Conservation (phyloP, 441 rosid genomes). For the Lepidium campestre region DNA sequence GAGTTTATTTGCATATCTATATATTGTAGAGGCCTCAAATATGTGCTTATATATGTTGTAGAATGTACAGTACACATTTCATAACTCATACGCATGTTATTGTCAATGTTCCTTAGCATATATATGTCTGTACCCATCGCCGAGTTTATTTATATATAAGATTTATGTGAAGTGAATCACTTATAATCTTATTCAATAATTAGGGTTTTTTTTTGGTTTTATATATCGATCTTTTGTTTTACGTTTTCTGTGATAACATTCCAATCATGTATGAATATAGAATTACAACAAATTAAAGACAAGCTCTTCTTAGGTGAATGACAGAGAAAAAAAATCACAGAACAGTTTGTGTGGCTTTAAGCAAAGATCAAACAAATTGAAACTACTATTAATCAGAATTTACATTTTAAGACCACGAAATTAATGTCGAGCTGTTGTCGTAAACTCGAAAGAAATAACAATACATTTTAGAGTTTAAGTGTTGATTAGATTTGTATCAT, state of each 20-base stretch:
- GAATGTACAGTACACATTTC: slow-evolving; percentile 12
- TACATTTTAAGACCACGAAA: background rate
- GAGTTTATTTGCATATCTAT: slow-evolving; percentile 6
- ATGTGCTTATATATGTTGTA: slow-evolving; percentile 8
- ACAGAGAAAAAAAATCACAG: background rate
- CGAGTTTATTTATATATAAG: slow-evolving; percentile 7
- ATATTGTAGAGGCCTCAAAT: slow-evolving; percentile 10
- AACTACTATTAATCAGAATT: background rate
- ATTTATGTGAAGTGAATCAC: slow-evolving; percentile 12
- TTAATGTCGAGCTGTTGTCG: background rate
- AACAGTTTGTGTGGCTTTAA: background rate
- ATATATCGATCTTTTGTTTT: slow-evolving; percentile 4
- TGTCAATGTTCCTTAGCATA: slow-evolving; percentile 12
- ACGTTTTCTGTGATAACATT: background rate
- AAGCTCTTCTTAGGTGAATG: background rate
- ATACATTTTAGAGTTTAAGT: background rate
- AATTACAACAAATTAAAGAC: background rate
- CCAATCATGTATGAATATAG: background rate
- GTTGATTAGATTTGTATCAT: slow-evolving; percentile 7
- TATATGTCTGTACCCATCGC: slow-evolving; percentile 11
- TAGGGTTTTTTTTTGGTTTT: slow-evolving; percentile 12
- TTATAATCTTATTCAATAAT: background rate
- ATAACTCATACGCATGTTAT: slow-evolving; percentile 1
- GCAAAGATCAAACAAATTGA: background rate
- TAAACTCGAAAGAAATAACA: background rate